Percentiles rank a stretch among this genome's conserved stretches.
Evolutionary conservation across 192 early-diverging fungal genomes (phyloP).

Genomic region (Oehlia diaphana): DNA sequence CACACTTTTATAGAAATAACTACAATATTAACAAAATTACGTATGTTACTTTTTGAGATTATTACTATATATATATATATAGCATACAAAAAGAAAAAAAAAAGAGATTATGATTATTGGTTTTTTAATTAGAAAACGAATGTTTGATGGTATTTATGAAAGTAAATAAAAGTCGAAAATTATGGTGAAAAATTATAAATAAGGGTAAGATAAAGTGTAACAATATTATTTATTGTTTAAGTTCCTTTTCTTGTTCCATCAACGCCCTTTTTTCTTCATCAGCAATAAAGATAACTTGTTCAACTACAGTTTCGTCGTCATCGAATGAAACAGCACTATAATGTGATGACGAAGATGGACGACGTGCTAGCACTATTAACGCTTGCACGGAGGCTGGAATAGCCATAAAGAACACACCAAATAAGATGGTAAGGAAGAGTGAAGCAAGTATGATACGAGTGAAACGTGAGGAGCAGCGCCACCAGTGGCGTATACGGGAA

Average conservation of each 20-base stretch:
- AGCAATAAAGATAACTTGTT: conserved; percentile 20
- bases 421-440: conserved; percentile 7
- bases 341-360: background rate
- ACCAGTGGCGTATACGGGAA: conserved; percentile 9
- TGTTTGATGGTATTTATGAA: background rate
- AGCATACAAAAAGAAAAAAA: background rate
- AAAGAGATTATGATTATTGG: background rate
- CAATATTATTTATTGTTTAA: background rate
- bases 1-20: too few species aligned
- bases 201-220: background rate
- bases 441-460: background rate
- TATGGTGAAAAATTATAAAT: background rate
- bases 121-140: background rate
- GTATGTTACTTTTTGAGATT: too few species aligned
- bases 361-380: background rate
- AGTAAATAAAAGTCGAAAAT: background rate
- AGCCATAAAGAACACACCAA: conserved; percentile 20
- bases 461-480: conserved; percentile 14
- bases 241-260: conserved; percentile 22
- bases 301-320: background rate
- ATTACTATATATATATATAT: too few species aligned
- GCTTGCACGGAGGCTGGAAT: background rate
- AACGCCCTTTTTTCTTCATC: conserved; percentile 28
- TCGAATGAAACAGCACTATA: background rate
- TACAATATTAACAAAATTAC: too few species aligned